Base-by-base conservation (phyloP, 129 eudicot species). In the Scalesia atractyloides region DNA sequence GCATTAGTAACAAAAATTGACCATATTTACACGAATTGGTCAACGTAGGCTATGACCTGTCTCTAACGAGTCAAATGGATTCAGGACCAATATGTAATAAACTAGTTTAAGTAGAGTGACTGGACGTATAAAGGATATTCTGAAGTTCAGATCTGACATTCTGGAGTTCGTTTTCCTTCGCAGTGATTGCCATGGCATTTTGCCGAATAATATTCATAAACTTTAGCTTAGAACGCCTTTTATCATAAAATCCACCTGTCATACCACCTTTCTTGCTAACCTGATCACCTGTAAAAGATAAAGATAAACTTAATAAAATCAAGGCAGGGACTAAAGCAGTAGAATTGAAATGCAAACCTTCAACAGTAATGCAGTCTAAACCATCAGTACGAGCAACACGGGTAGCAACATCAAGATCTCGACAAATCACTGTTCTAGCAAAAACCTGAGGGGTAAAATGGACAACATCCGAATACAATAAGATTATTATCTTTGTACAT, bases 251-350 rank as follows among this genome's bases (percentile, higher is more conserved):
- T 56, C 99, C 99, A 20, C 99, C 99, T 44, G 97, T 95, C 99
- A 95, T 95, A 44, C 97, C 99, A 90, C 99, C 99, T 80, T 90
- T 95, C 84, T 95, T 95, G 89, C 95, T 95, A 68, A 95, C 99
- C 83, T 95, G 99, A 63, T 95, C 99, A 70, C 99, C 99, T 95
- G 81, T 34, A 69, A 74, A 50, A 51, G 51, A 68, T 72, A 18
- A 66, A 73, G 33, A 59, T 63, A 39, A 76, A 68, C 51, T 60
- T 41, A 41, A 43, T 16, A 22, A 54, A 46, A 58, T 53, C 60
- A 49, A 53, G 17, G n/a, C 43, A 66, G 20, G 17, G 11, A 11
- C 7, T 79, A 26, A 33, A 34, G 56, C 14, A 46, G 64, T 30
- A 24, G 22, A 30, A 36, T 57, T 47, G 46, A 14, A 66, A 46